These are phyloP conservation scores for Amphichorda felina DNA, from an alignment of 2,329 filamentous ascomycete species.

Conservation along the genomic window DNA sequence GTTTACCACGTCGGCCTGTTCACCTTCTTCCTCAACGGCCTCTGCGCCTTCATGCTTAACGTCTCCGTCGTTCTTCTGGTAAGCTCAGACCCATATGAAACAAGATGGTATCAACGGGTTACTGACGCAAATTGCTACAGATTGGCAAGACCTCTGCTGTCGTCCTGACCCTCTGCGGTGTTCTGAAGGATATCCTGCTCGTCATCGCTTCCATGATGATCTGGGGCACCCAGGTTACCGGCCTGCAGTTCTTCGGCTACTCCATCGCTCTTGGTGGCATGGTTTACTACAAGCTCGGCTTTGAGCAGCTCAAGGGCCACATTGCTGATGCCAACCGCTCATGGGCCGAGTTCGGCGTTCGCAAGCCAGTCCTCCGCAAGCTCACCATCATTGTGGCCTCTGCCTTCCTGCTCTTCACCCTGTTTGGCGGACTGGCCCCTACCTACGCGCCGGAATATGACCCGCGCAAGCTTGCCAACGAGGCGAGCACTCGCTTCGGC, in stretches of 20 bases:
- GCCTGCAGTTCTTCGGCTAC: slow-evolving; percentile 75
- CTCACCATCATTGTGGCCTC: slow-evolving; percentile 55
- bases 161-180: slow-evolving; percentile 76
- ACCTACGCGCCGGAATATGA: slow-evolving; percentile 44
- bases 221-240: slow-evolving; percentile 64
- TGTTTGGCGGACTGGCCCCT: slow-evolving; percentile 58
- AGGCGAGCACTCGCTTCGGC: slow-evolving; percentile 38
- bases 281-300: slow-evolving; percentile 73
- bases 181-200: slow-evolving; percentile 79
- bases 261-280: slow-evolving; percentile 68
- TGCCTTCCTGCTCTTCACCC: slow-evolving; percentile 53
- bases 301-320: slow-evolving; percentile 74
- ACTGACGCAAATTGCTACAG: slow-evolving; percentile 32
- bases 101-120: background rate
- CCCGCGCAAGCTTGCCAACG: slow-evolving; percentile 33
- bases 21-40: slow-evolving; percentile 64
- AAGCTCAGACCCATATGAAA: slow-evolving; percentile 22
- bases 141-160: slow-evolving; percentile 83
- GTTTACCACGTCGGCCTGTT: slow-evolving; percentile 62
- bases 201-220: slow-evolving; percentile 71
- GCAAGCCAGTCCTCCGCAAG: slow-evolving; percentile 68
- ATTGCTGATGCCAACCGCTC: slow-evolving; percentile 58
- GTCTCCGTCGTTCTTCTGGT: slow-evolving; percentile 79
- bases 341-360: slow-evolving; percentile 78
- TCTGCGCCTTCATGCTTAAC: slow-evolving; percentile 71